phyloP scores from a whole-genome alignment of 768 basidiomycete species.

The Psilocybe azurescens region DNA sequence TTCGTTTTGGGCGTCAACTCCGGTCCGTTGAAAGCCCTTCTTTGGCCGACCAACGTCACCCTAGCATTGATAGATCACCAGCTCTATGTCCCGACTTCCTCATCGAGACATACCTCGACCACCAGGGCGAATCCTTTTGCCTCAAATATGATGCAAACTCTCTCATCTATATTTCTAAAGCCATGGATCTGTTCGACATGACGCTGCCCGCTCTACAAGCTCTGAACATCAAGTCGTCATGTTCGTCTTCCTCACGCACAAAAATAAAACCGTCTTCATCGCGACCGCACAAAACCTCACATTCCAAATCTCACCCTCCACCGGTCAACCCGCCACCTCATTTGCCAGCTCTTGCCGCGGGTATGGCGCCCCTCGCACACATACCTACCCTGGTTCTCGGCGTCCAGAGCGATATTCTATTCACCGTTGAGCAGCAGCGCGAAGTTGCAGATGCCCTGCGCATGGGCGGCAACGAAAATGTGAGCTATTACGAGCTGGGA shows the following conservation, averaged over 20 bases:
- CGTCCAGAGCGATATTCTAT: slow-evolving; percentile 95
- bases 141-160: slow-evolving; percentile 99
- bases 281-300: slow-evolving; percentile 45
- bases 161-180: slow-evolving; percentile 97
- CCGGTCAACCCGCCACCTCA: slow-evolving; percentile 77
- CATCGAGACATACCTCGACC: slow-evolving; percentile 98
- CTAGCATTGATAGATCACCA: slow-evolving; percentile 51
- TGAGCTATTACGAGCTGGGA: slow-evolving; percentile 96
- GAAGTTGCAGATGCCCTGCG: slow-evolving; percentile 93
- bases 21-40: slow-evolving; percentile 39
- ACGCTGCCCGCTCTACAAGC: slow-evolving; percentile 75
- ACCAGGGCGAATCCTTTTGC: slow-evolving; percentile 97
- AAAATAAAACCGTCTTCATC: neutral
- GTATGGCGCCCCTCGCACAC: slow-evolving; percentile 73
- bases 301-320: slow-evolving; percentile 75
- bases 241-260: slow-evolving; percentile 23
- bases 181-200: slow-evolving; percentile 99
- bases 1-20: slow-evolving; percentile 89
- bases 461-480: slow-evolving; percentile 85
- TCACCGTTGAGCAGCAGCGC: slow-evolving; percentile 96
- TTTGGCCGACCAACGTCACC: slow-evolving; percentile 28
- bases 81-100: slow-evolving; percentile 96
- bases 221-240: slow-evolving; percentile 56
- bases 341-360: slow-evolving; percentile 76
- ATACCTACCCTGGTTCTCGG: slow-evolving; percentile 90